Percentiles rank a stretch among this genome's conserved stretches.
Conservation (phyloP, 2,329 filamentous ascomycete species). For the Drechmeria coniospora region DNA sequence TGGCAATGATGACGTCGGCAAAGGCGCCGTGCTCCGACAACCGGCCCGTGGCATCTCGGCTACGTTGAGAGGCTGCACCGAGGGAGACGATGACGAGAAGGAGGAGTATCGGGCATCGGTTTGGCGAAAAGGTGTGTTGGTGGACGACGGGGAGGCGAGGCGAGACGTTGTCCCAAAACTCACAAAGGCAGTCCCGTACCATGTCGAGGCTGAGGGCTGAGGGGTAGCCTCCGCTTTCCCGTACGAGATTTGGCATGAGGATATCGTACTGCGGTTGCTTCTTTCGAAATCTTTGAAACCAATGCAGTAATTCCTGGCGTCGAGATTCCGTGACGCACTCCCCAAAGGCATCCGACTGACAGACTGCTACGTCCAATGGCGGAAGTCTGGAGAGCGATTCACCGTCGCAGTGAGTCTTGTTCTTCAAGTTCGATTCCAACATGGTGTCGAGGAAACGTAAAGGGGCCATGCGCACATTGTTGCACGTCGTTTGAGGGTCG, state of each 20-base stretch:
- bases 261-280: constrained; percentile 25
- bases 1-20: constrained; percentile 48
- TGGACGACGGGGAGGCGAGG: constrained; percentile 78
- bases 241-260: constrained; percentile 18
- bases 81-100: constrained; percentile 72
- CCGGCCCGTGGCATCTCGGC: constrained; percentile 38
- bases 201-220: constrained; percentile 54
- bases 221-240: constrained; percentile 25
- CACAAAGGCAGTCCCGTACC: constrained; percentile 72
- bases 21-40: constrained; percentile 29
- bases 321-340: constrained; percentile 28
- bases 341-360: constrained; percentile 23
- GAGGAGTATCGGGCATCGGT: constrained; percentile 62
- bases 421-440: constrained; percentile 35
- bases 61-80: constrained; percentile 65
- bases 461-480: constrained; percentile 25
- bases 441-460: constrained; percentile 33
- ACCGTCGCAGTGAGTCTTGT: constrained; percentile 34
- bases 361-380: constrained; percentile 26
- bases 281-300: constrained; percentile 26
- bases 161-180: constrained; percentile 78
- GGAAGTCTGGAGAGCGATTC: constrained; percentile 32
- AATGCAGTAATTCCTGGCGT: constrained; percentile 27
- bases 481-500: constrained; percentile 25
- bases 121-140: constrained; percentile 70